A percentile compares a stretch with the other conserved stretches of the same genome.
Conservation (phyloP, 441 rosid genomes). For the Syzygium syzygioides region DNA sequence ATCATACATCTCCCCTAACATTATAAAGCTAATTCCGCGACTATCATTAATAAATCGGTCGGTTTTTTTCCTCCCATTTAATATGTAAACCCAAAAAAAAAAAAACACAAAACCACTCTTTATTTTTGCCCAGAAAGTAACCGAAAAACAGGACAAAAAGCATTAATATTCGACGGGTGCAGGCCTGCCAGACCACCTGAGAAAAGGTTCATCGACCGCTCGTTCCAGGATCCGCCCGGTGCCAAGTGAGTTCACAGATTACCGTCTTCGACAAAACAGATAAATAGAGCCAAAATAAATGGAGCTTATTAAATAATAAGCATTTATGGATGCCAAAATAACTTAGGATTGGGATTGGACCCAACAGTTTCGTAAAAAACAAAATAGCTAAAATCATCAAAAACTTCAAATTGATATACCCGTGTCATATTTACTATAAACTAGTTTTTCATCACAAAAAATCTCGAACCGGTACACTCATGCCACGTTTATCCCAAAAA, state of each 20-base stretch:
- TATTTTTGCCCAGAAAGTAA: neutral
- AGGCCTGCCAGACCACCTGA: neutral
- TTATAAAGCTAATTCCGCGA: neutral
- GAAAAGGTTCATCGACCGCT: neutral
- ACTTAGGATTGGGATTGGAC: neutral
- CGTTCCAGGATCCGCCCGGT: neutral
- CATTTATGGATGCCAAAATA: neutral
- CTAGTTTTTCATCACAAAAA: neutral
- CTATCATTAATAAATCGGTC: neutral
- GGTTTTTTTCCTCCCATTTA: neutral
- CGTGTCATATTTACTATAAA: neutral
- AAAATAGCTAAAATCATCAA: accelerated
- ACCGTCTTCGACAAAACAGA: neutral
- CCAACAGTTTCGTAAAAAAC: neutral
- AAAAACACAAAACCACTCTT: neutral
- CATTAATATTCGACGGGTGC: neutral
- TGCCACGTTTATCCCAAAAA: neutral
- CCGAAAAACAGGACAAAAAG: neutral
- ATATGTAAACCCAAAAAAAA: neutral
- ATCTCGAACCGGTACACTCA: neutral
- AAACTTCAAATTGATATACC: neutral
- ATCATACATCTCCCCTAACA: neutral
- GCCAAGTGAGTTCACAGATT: neutral
- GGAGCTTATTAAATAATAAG: neutral
- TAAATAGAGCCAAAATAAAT: neutral